Base-by-base conservation (phyloP, 495 filamentous ascomycete genomes). In the Xylaria sp. region DNA sequence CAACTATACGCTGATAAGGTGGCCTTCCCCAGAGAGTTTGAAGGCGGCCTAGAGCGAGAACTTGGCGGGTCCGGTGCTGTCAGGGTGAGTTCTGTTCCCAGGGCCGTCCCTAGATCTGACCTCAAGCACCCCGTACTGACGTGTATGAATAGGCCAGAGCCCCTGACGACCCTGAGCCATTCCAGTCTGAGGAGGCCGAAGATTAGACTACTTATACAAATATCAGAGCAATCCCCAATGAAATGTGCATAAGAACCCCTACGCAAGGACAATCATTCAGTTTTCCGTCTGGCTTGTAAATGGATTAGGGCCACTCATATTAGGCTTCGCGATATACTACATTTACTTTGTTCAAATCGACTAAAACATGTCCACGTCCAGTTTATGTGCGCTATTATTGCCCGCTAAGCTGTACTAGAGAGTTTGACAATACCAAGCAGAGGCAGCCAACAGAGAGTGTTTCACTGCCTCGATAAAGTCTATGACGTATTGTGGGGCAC, bases 1-100 rank as follows among this genome's bases (percentile, higher is more conserved):
- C 74, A 87, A 67, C 83, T 85, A 75, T 97, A 98, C 75, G 93
- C 96, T n/a, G 96, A 99, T 82, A 92, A 89, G 85, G 89, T 89
- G 35, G 88, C 90, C 57, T 90, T 85, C 73, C 93, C 93, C 4
- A 89, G 91, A 68, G 92, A 92, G 71, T 99, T 92, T 76, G 90
- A 91, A 68, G 92, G 87, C 69, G 97, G 97, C 33, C 80, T 99
- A 69, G 90, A 95, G 80, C 86, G 87, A 71, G 97, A 98, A 74
- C 83, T 99, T 61, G 97, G 96, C 61, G 96, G 96, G 26, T 67
- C 82, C 31, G 81, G 81, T 71, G 86, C 84, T 35, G 7, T 84
- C 3, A 78, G 85, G 73, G 87, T 86, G 77, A 80, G 86, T 82
- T 40, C 9, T 61, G 9, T 29, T 52, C 33, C 24, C 8, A 4